Percentiles rank a stretch among this genome's conserved stretches.
phyloP scores from a whole-genome alignment of 2,329 filamentous ascomycete genomes.

The Colletotrichum sp. region DNA sequence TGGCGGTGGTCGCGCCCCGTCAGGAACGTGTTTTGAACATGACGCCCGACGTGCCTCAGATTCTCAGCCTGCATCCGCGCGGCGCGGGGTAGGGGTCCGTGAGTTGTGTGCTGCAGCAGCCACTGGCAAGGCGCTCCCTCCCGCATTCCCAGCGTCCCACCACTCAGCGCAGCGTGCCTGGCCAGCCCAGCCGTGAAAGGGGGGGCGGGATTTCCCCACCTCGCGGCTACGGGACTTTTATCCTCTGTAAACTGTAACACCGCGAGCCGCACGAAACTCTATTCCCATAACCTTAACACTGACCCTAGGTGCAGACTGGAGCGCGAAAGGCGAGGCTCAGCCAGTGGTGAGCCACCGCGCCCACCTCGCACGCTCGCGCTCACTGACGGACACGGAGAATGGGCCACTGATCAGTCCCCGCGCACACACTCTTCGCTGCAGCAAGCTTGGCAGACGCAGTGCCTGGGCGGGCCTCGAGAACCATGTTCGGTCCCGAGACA shows the following conservation, averaged over 20 bases:
- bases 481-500: constrained; percentile 6
- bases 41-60: not conserved
- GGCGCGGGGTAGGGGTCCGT: not conserved
- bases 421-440: not conserved
- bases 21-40: not conserved
- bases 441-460: not conserved
- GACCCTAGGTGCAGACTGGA: not conserved
- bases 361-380: not conserved
- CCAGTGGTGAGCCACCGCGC: not conserved
- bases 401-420: not conserved
- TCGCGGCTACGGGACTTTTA: not conserved
- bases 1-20: not conserved
- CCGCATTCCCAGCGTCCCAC: not conserved
- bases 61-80: not conserved
- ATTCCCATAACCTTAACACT: not conserved
- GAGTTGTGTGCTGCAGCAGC: not conserved
- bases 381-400: not conserved
- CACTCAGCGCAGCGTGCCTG: not conserved
- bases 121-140: not conserved
- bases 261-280: not conserved
- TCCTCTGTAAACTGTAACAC: not conserved
- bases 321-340: not conserved
- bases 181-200: not conserved
- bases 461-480: not conserved
- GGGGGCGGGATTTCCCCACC: not conserved